Percentiles rank a stretch among this genome's conserved stretches.
These are phyloP conservation scores for Penicillium sp. DNA, from an alignment of 2,329 filamentous ascomycete genomes.

Conservation along the genomic window DNA sequence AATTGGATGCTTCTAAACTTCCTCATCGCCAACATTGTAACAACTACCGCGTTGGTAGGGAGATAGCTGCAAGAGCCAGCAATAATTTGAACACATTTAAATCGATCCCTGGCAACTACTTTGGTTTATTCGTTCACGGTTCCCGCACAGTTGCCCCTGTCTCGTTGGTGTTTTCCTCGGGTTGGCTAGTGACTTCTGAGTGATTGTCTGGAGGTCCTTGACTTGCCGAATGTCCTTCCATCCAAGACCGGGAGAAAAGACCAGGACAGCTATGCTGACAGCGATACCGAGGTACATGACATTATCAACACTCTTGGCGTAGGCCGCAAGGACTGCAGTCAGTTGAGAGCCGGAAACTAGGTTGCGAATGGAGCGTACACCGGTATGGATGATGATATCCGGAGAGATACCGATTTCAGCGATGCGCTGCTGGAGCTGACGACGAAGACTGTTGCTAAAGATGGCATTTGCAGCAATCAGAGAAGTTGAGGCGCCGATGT, in stretches of 20 bases:
- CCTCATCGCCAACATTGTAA: too few relatives aligned
- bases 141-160: background rate
- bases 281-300: constrained; percentile 41
- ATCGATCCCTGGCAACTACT: background rate
- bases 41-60: background rate
- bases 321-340: constrained; percentile 34
- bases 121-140: background rate
- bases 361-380: constrained; percentile 33
- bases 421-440: constrained; percentile 25
- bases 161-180: background rate
- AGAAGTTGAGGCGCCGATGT: constrained; percentile 40
- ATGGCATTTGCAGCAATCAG: constrained; percentile 39
- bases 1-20: too few relatives aligned
- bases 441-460: constrained; percentile 35
- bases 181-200: background rate
- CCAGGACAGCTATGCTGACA: constrained; percentile 28
- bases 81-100: background rate
- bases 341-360: constrained; percentile 34
- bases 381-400: constrained; percentile 30
- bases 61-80: background rate
- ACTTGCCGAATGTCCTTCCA: constrained; percentile 37
- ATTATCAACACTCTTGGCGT: constrained; percentile 35
- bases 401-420: constrained; percentile 26
- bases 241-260: constrained; percentile 36
- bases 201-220: background rate